Conservation (phyloP, 805 yeast genomes). For the Cyberlindnera mycetangii region DNA sequence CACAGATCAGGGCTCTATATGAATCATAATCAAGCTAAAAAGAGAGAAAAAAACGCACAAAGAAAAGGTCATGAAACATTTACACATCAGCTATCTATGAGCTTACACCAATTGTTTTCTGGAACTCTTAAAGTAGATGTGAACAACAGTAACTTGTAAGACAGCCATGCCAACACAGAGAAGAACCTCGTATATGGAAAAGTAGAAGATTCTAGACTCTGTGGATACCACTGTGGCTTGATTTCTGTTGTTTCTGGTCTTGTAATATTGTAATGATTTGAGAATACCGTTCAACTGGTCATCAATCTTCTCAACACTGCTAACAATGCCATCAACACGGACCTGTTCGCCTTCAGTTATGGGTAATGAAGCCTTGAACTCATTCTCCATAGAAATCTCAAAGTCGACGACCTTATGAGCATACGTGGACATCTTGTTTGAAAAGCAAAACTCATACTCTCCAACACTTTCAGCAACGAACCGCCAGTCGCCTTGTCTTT, state of each 20-base stretch:
- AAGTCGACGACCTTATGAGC: constrained; percentile 75
- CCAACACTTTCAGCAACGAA: constrained; percentile 54
- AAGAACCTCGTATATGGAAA: constrained; percentile 67
- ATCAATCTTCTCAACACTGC: constrained; percentile 57
- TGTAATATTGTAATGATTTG: constrained; percentile 73
- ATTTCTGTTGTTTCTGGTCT: constrained; percentile 87
- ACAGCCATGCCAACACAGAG: constrained; percentile 74
- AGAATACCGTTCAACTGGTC: constrained; percentile 53
- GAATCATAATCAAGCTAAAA: too few species aligned
- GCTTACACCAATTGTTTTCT: constrained; percentile 49
- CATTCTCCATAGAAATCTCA: constrained; percentile 54
- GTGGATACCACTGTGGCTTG: constrained; percentile 83
- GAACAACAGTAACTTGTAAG: constrained; percentile 65
- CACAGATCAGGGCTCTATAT: too few species aligned
- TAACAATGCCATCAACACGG: constrained; percentile 38
- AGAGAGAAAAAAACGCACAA: too few species aligned
- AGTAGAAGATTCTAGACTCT: constrained; percentile 76
- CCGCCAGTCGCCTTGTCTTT: constrained; percentile 62
- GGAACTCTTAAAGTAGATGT: constrained; percentile 67
- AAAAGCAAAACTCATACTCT: constrained; percentile 65
- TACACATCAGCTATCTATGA: neutral
- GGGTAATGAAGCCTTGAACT: constrained; percentile 31
- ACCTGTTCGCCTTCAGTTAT: constrained; percentile 41
- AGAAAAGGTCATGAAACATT: neutral
- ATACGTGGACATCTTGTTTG: constrained; percentile 59